Conservation (phyloP, 352 stramenopile species). For the Phytophthora kernoviae region DNA sequence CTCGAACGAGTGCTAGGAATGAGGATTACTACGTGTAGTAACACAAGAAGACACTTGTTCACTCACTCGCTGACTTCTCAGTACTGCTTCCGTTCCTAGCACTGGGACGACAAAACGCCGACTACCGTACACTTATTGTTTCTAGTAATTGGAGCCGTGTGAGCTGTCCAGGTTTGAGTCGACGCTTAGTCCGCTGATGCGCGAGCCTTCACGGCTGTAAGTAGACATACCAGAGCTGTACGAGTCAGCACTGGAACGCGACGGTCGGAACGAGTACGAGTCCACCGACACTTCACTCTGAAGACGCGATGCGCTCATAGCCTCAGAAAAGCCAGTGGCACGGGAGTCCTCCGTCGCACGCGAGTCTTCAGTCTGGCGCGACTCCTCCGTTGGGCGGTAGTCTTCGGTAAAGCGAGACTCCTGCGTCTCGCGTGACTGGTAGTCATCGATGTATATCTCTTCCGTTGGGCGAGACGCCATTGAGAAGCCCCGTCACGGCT, state of each 20-base stretch:
- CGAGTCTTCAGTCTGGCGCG: slow-evolving; percentile 29
- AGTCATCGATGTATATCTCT: slow-evolving; percentile 32
- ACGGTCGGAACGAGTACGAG: slow-evolving; percentile 69
- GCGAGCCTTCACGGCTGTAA: slow-evolving; percentile 66
- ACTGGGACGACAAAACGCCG: slow-evolving; percentile 22
- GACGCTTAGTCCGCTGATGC: slow-evolving; percentile 66
- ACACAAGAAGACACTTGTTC: slow-evolving; percentile 25
- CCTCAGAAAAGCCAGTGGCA: slow-evolving; percentile 48
- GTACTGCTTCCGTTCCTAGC: slow-evolving; percentile 19
- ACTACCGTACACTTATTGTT: slow-evolving; percentile 18
- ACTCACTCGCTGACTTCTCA: slow-evolving; percentile 27
- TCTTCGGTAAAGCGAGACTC: slow-evolving; percentile 19
- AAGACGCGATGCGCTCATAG: slow-evolving; percentile 43
- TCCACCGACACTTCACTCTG: slow-evolving; percentile 74
- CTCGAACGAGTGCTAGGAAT: not conserved
- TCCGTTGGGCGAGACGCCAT: slow-evolving; percentile 40
- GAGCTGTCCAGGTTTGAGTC: slow-evolving; percentile 39
- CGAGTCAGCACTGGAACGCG: slow-evolving; percentile 61
- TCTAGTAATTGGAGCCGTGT: slow-evolving; percentile 33
- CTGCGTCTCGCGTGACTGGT: slow-evolving; percentile 11
- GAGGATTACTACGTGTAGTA: not conserved
- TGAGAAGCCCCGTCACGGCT: slow-evolving; percentile 47
- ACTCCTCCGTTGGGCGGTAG: slow-evolving; percentile 18
- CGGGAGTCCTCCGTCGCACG: slow-evolving; percentile 28
- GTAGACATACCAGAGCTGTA: slow-evolving; percentile 67